phyloP scores from a whole-genome alignment of 2,329 filamentous ascomycete species.

The Venturia nashicola region DNA sequence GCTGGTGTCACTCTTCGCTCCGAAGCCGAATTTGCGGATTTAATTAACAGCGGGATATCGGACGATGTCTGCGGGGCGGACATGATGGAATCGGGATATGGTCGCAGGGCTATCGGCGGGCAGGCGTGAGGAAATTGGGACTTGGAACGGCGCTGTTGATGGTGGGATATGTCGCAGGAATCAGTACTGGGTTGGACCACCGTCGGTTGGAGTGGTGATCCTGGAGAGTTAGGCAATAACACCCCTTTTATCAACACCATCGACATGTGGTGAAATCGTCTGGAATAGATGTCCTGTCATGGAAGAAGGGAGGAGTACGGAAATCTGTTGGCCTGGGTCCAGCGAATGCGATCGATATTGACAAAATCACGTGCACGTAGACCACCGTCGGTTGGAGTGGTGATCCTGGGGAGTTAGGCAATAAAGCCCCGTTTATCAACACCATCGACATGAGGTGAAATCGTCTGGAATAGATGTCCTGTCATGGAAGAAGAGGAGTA shows the following conservation, averaged over 20 bases:
- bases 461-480: background rate
- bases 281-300: background rate
- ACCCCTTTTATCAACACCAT: background rate
- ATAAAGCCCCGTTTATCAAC: background rate
- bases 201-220: background rate
- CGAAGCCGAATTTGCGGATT: slow-evolving; percentile 64
- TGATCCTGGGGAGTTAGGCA: background rate
- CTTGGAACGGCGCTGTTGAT: background rate
- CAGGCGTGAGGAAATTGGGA: background rate
- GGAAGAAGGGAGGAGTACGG: too few relatives aligned
- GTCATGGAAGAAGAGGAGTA: background rate
- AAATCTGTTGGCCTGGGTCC: too few relatives aligned
- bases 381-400: background rate
- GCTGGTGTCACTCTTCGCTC: slow-evolving; percentile 87
- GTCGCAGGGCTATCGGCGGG: background rate
- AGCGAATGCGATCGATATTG: too few relatives aligned
- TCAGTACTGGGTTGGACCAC: background rate
- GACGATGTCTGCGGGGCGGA: slow-evolving; percentile 1
- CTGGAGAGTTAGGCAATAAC: background rate
- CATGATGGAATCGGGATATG: background rate
- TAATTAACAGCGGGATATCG: slow-evolving; percentile 60
- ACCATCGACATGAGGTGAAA: background rate
- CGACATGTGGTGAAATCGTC: background rate
- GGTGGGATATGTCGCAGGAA: background rate
- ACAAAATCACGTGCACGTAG: too few relatives aligned